A percentile compares a stretch with the other conserved stretches of the same genome.
Evolutionary conservation across 768 basidiomycete genomes (phyloP).

Genomic region (Tulasnella calospora): DNA sequence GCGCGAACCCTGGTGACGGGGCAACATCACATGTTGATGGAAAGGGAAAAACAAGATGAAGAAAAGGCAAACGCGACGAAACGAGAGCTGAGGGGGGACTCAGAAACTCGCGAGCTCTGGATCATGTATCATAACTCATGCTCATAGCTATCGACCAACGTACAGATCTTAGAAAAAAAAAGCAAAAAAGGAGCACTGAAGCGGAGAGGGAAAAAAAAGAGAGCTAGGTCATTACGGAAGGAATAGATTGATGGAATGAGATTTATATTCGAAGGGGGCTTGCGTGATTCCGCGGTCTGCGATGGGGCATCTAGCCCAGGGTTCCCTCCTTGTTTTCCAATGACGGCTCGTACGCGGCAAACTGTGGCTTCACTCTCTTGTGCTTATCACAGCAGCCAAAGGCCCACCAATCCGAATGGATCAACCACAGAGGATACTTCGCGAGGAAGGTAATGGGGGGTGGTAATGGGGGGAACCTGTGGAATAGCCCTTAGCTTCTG

Average conservation of each 20-base stretch:
- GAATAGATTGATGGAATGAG: neutral
- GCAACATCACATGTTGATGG: neutral
- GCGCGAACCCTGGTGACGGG: neutral
- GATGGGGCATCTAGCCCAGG: neutral
- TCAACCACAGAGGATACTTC: neutral
- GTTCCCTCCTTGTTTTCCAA: slow-evolving; percentile 4
- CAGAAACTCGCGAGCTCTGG: neutral
- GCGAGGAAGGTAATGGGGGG: neutral
- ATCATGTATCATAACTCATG: neutral
- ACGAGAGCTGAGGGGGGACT: neutral
- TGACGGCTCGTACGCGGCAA: slow-evolving; percentile 12
- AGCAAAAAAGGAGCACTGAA: neutral
- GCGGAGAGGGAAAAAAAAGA: neutral
- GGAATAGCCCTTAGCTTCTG: neutral
- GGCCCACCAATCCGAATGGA: slow-evolving; percentile 5
- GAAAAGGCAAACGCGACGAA: neutral
- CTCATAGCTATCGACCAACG: neutral
- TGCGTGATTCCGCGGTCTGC: neutral
- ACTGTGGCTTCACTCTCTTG: slow-evolving; percentile 6
- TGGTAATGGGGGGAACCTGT: neutral
- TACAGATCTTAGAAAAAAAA: neutral
- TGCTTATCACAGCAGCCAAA: slow-evolving; percentile 6
- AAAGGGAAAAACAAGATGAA: neutral
- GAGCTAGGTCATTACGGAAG: neutral
- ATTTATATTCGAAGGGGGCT: neutral